Percentiles rank a stretch among this genome's conserved stretches.
Conservation (phyloP, 371 early-diverging fungal species). For the Syncephalastrum monosporum region DNA sequence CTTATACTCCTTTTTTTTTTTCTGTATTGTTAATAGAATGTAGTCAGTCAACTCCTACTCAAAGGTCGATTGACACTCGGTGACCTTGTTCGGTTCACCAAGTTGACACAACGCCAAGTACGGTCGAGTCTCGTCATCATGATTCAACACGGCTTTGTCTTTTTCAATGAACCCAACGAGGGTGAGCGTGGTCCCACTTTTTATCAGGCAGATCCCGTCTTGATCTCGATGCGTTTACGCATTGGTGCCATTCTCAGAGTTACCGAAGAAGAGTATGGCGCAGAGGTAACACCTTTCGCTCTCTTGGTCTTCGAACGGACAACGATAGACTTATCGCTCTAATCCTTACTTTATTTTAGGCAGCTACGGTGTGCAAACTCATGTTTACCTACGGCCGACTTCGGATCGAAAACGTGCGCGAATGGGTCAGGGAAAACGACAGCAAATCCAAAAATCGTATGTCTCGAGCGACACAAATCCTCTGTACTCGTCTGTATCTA, state of each 20-base stretch:
- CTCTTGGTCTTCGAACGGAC: slow-evolving; percentile 10
- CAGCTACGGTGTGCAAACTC: slow-evolving; percentile 24
- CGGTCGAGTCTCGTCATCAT: slow-evolving; percentile 39
- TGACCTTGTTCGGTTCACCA: slow-evolving; percentile 42
- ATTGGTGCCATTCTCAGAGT: slow-evolving; percentile 65
- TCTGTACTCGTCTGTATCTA: neutral
- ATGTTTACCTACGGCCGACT: slow-evolving; percentile 37
- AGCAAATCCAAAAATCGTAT: slow-evolving; percentile 28
- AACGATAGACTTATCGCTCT: no score
- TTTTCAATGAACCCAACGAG: slow-evolving; percentile 58
- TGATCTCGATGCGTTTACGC: slow-evolving; percentile 64
- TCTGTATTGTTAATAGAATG: slow-evolving; percentile 25
- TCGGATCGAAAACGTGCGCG: slow-evolving; percentile 26
- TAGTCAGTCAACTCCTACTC: slow-evolving; percentile 34
- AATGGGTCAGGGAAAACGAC: slow-evolving; percentile 29
- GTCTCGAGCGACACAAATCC: slow-evolving; percentile 3
- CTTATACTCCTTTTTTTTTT: neutral
- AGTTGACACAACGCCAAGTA: slow-evolving; percentile 31
- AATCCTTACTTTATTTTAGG: slow-evolving; percentile 13
- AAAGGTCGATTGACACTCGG: slow-evolving; percentile 44
- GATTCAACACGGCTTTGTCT: slow-evolving; percentile 42
- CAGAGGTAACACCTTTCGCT: slow-evolving; percentile 48
- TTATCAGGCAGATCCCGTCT: slow-evolving; percentile 58
- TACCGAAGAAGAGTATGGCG: slow-evolving; percentile 63
- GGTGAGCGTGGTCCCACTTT: slow-evolving; percentile 60